A percentile compares a stretch with the other conserved stretches of the same genome.
Evolutionary conservation across 441 rosid genomes (phyloP).

Genomic region (Sinapis alba): DNA sequence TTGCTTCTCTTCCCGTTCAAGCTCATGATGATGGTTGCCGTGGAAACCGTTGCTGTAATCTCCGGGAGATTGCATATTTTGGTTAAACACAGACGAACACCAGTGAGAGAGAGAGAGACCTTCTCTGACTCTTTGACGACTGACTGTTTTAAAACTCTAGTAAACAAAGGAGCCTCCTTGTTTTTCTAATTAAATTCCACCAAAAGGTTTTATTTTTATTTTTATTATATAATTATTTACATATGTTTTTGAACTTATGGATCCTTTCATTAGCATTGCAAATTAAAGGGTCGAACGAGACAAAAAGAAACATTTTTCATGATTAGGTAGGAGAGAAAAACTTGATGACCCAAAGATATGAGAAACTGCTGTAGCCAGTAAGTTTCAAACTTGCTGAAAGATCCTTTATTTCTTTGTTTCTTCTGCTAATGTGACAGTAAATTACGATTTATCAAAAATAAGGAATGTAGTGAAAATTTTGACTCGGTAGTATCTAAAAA

Average conservation of each 20-base stretch:
- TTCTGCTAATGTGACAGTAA: not conserved
- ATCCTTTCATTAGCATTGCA: constrained; percentile 32
- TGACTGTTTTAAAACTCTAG: constrained; percentile 18
- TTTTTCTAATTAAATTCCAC: not conserved
- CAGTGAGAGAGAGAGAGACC: not conserved
- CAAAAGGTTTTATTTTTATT: too few relatives aligned
- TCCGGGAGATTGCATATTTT: constrained; percentile 47
- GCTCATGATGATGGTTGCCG: constrained; percentile 44
- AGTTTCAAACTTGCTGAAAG: too few relatives aligned
- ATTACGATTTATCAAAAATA: not conserved
- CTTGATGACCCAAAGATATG: too few relatives aligned
- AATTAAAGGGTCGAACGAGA: not conserved
- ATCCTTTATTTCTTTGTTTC: not conserved
- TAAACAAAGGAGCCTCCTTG: constrained; percentile 19
- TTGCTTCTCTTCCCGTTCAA: constrained; percentile 27
- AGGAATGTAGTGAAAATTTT: too few relatives aligned
- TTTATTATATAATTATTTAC: not conserved
- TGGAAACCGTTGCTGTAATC: constrained; percentile 51
- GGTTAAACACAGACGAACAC: constrained; percentile 11
- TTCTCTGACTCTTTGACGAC: constrained; percentile 33
- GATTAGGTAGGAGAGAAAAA: not conserved
- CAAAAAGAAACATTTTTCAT: not conserved
- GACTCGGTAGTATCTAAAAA: not conserved
- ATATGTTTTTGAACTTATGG: too few relatives aligned
- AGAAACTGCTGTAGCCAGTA: too few relatives aligned